Evolutionary conservation across 2,329 filamentous ascomycete species (phyloP).

Genomic region (Hypoxylon sp.): DNA sequence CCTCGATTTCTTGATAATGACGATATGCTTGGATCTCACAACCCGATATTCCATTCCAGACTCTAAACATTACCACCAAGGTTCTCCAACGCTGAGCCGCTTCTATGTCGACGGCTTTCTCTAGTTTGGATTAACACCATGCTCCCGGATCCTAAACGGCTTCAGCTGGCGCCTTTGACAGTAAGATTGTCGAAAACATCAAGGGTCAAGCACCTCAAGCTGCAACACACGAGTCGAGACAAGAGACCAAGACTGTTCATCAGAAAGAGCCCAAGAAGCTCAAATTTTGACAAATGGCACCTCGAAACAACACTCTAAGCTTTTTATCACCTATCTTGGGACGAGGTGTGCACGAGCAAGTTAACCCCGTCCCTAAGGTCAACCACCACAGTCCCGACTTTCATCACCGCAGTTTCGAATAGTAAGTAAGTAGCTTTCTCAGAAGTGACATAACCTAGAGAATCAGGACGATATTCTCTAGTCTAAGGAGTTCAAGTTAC

Average conservation of each 20-base stretch:
- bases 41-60: neutral
- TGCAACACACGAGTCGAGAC: neutral
- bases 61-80: neutral
- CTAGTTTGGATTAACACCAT: neutral
- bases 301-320: neutral
- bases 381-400: neutral
- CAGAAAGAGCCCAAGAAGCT: neutral
- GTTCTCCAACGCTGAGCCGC: neutral
- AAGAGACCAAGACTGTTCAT: neutral
- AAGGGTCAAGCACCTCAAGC: neutral
- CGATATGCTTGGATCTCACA: no score
- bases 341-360: neutral
- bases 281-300: neutral
- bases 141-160: neutral
- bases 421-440: neutral
- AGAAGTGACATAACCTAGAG: neutral
- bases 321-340: neutral
- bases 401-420: neutral
- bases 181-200: neutral
- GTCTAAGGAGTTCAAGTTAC: neutral
- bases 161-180: neutral
- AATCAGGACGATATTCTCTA: neutral
- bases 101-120: neutral
- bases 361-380: neutral
- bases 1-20: no score